Base-by-base conservation (phyloP, 2,329 filamentous ascomycete genomes). In the Zalaria obscura region DNA sequence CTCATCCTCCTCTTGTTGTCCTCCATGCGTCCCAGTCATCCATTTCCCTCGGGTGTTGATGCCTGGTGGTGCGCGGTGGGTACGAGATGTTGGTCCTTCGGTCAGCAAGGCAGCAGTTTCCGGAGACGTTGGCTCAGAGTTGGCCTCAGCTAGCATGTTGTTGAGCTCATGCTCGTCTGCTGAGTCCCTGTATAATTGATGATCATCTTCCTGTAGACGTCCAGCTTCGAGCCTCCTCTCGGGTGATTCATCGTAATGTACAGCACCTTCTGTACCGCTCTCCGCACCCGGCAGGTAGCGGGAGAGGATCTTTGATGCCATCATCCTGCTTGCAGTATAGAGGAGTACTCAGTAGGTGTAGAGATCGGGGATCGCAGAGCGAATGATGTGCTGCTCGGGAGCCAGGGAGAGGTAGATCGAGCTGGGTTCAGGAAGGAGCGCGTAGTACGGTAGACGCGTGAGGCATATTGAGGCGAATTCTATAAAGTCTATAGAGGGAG, bases 131-230 rank as follows among this genome's bases (percentile, higher is more conserved):
- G 7, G 8, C 7, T 11, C 8, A 7, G 7, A 8, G 8, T 63
- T 58, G 10, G 64, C 66, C 50, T 76, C 67, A 33, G 67, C 69
- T 25, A 76, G 60, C 38, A 74, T 63, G 39, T 72, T 66, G 44
- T 76, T 70, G 26, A 77, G 64, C 51, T 76, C 71, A 36, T 72
- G 66, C 39, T 73, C 70, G 47, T 71, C 68, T 47, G 76, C 71
- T 32, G 71, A 65, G 42, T 75, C 70, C 47, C 70, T 69, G 50
- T 72, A 76, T 33, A 62, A 62, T 36, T 65, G 66, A 36, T 60
- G 62, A 29, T 45, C 43, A 3, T 36, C 9, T 67, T 54, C 47
- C 66, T 70, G 56, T 68, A 67, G 48, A 70, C 67, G 45, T 69
- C 69, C 40, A 67, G 57, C 37, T 64, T 63, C 57, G 72, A 60